A percentile compares a stretch with the other conserved stretches of the same genome.
phyloP scores from a whole-genome alignment of 2,329 filamentous ascomycete genomes.

The Neopestalotiopsis sp. region DNA sequence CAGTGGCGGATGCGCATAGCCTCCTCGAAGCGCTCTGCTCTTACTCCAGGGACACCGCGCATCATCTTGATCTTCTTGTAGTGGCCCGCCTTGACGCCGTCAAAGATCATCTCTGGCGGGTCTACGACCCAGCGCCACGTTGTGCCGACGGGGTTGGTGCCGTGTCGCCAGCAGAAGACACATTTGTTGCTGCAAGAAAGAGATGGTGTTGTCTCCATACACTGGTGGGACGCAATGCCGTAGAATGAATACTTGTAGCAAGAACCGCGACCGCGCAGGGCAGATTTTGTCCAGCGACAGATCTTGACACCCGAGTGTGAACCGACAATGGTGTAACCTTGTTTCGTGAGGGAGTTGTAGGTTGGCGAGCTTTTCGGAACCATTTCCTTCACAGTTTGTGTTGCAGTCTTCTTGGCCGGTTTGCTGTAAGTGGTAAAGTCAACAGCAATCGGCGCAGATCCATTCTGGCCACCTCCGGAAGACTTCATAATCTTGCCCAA shows the following conservation, averaged over 20 bases:
- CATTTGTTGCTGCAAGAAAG: constrained; percentile 98
- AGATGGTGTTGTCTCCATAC: constrained; percentile 97
- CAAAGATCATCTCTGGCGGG: constrained; percentile 85
- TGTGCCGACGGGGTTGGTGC: constrained; percentile 94
- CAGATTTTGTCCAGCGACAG: constrained; percentile 98
- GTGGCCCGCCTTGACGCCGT: constrained; percentile 87
- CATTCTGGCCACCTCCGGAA: constrained; percentile 41
- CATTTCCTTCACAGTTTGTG: constrained; percentile 79
- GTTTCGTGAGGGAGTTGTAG: constrained; percentile 87
- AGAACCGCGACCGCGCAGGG: constrained; percentile 87
- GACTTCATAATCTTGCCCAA: constrained; percentile 69
- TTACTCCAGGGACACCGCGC: constrained; percentile 89
- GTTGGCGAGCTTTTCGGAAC: constrained; percentile 90
- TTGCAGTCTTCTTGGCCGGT: constrained; percentile 50
- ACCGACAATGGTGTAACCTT: constrained; percentile 94
- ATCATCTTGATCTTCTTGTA: constrained; percentile 99
- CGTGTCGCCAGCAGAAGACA: constrained; percentile 98
- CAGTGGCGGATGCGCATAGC: constrained; percentile 94
- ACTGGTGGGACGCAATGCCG: constrained; percentile 93
- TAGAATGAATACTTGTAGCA: constrained; percentile 99
- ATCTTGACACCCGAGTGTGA: constrained; percentile 97
- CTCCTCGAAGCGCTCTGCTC: constrained; percentile 89
- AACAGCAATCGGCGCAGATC: constrained; percentile 67
- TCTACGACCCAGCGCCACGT: constrained; percentile 98
- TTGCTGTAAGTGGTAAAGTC: constrained; percentile 82